phyloP scores from a whole-genome alignment of 176 grass and related monocot species.

The Aegilops longissima region DNA sequence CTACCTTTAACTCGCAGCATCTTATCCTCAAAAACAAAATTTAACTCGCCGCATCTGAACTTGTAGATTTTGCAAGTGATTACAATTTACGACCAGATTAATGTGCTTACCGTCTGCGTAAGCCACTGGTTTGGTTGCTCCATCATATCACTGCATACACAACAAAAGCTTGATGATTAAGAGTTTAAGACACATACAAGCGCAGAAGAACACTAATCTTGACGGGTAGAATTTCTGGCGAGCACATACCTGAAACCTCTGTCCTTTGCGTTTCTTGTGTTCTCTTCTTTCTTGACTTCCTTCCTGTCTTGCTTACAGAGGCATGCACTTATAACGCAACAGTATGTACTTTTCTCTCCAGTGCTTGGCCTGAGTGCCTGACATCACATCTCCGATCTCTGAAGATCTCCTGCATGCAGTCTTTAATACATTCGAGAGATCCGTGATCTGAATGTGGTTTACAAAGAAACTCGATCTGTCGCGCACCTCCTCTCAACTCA shows the following conservation, averaged over 20 bases:
- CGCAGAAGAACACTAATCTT: neutral
- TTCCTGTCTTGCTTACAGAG: neutral
- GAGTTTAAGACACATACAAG: too few relatives aligned
- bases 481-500: neutral
- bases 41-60: neutral
- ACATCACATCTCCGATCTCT: slow-evolving; percentile 23
- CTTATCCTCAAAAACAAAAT: neutral
- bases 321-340: slow-evolving; percentile 6
- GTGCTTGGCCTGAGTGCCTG: neutral
- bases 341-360: neutral
- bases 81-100: neutral
- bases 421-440: slow-evolving; percentile 3
- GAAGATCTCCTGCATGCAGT: slow-evolving; percentile 26
- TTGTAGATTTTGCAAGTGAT: neutral
- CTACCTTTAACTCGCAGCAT: neutral
- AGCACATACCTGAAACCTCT: neutral
- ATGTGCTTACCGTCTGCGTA: slow-evolving; percentile 23
- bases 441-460: neutral
- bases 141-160: slow-evolving; percentile 15
- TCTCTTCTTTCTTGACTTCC: neutral
- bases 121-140: slow-evolving; percentile 41
- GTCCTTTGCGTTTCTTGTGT: neutral
- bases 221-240: neutral
- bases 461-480: neutral
- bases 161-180: neutral